Evolutionary conservation across 306 rosid species (phyloP).

Genomic region (Trichosanthes cucumerina): DNA sequence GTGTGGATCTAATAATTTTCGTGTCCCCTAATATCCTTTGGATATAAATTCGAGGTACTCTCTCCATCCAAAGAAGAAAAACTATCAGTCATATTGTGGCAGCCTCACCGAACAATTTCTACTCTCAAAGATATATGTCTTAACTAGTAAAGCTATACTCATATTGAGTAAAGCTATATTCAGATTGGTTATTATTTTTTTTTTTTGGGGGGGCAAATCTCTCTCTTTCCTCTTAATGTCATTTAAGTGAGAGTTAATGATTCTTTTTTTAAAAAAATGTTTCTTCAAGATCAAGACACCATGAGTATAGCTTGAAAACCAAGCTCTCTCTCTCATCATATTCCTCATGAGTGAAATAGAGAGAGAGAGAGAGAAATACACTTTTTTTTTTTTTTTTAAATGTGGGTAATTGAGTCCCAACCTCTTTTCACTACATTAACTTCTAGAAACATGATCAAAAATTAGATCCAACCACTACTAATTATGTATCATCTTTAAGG

Average conservation of each 20-base stretch:
- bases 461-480: not conserved
- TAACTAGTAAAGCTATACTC: no score
- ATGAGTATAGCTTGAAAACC: conserved; percentile 2
- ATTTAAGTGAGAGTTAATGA: not conserved
- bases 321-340: not conserved
- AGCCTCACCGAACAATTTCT: no score
- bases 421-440: conserved; percentile 4
- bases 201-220: not conserved
- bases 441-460: conserved; percentile 2
- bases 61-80: no score
- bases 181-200: no score
- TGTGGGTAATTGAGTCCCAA: not conserved
- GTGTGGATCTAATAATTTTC: no score
- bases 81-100: no score
- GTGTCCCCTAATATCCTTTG: no score
- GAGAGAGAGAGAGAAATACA: not conserved
- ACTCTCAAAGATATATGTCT: no score
- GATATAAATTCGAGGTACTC: no score
- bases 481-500: not conserved
- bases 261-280: not conserved
- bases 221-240: not conserved
- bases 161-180: no score
- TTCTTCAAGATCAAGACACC: not conserved
- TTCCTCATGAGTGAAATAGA: not conserved
- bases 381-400: not conserved